phyloP scores from a whole-genome alignment of 805 yeast genomes.

The Scheffersomyces coipomensis region DNA sequence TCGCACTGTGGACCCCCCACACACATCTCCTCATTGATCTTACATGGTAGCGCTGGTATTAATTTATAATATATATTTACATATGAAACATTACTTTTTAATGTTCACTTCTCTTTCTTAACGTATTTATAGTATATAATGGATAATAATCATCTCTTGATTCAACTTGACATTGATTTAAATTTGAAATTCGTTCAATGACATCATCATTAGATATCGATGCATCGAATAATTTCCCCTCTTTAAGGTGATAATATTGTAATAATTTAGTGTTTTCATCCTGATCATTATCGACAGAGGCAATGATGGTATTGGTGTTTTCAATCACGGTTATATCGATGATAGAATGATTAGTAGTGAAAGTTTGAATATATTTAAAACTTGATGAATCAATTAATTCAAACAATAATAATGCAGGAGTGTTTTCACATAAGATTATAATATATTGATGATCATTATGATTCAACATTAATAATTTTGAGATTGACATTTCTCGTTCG shows the following conservation, averaged over 20 bases:
- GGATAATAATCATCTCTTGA: conserved; percentile 43
- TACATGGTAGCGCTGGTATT: too few species aligned
- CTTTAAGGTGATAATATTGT: conserved; percentile 14
- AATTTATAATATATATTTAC: neutral
- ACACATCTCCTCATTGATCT: too few species aligned
- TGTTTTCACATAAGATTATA: conserved; percentile 52
- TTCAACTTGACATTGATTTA: conserved; percentile 31
- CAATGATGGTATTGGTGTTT: conserved; percentile 17
- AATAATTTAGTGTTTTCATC: conserved; percentile 18
- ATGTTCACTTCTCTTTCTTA: conserved; percentile 66
- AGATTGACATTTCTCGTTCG: conserved; percentile 52
- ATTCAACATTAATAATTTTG: conserved; percentile 12
- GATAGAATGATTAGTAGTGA: conserved; percentile 21
- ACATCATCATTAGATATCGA: conserved; percentile 11
- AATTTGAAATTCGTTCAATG: conserved; percentile 17
- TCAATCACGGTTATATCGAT: conserved; percentile 25
- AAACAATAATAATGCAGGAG: conserved; percentile 43
- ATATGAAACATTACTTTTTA: conserved; percentile 18
- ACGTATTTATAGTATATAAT: conserved; percentile 46
- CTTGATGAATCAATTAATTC: conserved; percentile 22
- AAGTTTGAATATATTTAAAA: conserved; percentile 27
- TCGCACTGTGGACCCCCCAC: too few species aligned
- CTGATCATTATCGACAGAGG: conserved; percentile 29
- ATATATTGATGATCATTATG: conserved; percentile 15
- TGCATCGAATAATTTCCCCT: conserved; percentile 16